Conservation (phyloP, 345 rosid genomes). For the Physaria fendleri region DNA sequence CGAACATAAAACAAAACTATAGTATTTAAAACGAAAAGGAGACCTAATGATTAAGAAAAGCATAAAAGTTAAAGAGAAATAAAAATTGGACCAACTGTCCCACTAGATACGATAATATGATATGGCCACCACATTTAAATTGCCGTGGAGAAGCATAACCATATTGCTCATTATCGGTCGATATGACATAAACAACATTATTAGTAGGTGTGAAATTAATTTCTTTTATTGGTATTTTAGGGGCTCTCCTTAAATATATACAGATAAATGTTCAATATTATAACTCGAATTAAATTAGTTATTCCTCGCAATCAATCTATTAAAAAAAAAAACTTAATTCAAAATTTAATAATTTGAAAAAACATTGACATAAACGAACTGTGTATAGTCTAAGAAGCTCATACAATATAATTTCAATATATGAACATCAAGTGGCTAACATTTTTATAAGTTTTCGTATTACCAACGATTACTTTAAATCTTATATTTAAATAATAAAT, state of each 20-base stretch:
- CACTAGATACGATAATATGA: constrained; percentile 22
- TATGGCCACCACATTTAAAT: constrained; percentile 26
- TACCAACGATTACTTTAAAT: not conserved
- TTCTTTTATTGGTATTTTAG: no score
- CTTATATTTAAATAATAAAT: not conserved
- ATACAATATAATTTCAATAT: not conserved
- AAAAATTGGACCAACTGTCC: constrained; percentile 21
- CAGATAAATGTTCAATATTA: not conserved
- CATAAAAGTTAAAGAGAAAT: not conserved
- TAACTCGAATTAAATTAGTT: not conserved
- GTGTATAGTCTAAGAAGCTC: no score
- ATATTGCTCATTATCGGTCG: constrained; percentile 28
- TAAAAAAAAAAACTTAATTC: not conserved
- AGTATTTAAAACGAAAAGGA: no score
- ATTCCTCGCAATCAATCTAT: not conserved
- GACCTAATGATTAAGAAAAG: no score
- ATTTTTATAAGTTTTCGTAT: not conserved
- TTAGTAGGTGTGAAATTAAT: constrained; percentile 8
- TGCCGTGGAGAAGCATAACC: constrained; percentile 19
- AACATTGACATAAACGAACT: no score
- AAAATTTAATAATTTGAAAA: no score
- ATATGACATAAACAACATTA: constrained; percentile 27
- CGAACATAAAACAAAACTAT: no score
- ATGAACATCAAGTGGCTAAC: not conserved
- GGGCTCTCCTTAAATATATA: no score